Base-by-base conservation (phyloP, 2,329 filamentous ascomycete genomes). In the Hypoxylon sp. region DNA sequence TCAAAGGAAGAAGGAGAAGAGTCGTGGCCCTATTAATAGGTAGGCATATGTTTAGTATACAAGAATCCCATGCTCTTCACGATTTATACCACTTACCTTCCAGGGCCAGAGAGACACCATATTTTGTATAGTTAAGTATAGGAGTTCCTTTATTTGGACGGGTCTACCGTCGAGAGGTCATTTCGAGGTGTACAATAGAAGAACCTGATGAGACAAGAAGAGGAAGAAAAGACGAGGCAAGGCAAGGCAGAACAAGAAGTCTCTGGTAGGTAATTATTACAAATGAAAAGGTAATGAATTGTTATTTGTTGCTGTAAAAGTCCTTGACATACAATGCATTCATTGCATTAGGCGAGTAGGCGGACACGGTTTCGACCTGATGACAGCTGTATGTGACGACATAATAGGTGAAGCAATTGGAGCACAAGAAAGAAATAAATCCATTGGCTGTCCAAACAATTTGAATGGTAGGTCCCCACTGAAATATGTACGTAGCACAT, bases 51-150 rank as follows among this genome's bases (percentile, higher is more conserved):
- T 35, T 42, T 38, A 58, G 42, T 25, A 6, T 6, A 9, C 9
- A 25, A 25, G 5, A 6, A 6, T 25, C 9, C 21, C 9, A 6
- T 25, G 5, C 5, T 25, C 21, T 25, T 5, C 9, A 25, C 21
- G 21, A 35, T 38, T 30, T 31, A 25, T 17, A 17, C 9, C 5
- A 38, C 78, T 65, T 73, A 91, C 89, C 78, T 83, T 86, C 85
- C 88, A 96, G 59, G 90, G 90, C 90, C 90, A 94, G 62, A 94
- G 80, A 43, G 87, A 90, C 65, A 92, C 88, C 90, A 94, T 94
- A 54, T 61, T 72, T 60, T n/a, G n/a, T n/a, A n/a, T n/a, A n/a
- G n/a, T n/a, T n/a, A n/a, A n/a, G n/a, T n/a, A n/a, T n/a, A n/a
- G n/a, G n/a, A n/a, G n/a, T n/a, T n/a, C 43, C 32, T 49, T 40